Conservation (phyloP, 176 grass and related monocot genomes). For the Oryza rufipogon region DNA sequence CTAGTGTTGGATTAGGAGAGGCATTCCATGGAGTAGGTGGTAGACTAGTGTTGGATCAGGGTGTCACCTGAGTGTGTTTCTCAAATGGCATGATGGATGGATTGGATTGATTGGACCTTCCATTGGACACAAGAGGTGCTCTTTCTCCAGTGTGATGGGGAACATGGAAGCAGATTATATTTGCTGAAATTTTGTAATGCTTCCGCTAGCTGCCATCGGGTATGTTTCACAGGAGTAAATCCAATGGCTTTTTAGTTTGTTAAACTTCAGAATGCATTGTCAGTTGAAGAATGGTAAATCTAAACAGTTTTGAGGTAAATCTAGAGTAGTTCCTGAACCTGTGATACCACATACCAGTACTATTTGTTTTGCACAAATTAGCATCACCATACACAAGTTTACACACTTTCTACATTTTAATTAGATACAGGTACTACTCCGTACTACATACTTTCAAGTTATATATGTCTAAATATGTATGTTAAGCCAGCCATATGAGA, state of each 20-base stretch:
- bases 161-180: not conserved
- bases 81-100: not conserved
- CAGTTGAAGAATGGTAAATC: not conserved
- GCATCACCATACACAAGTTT: not conserved
- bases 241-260: not conserved
- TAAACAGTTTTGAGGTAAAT: too few relatives aligned
- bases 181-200: not conserved
- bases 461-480: too few relatives aligned
- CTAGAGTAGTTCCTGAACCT: too few relatives aligned
- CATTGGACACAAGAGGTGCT: conserved; percentile 8
- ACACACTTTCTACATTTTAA: not conserved
- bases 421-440: not conserved
- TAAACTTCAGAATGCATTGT: not conserved
- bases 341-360: not conserved
- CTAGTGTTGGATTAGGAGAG: conserved; percentile 1
- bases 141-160: not conserved
- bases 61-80: conserved; percentile 29
- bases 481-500: not conserved
- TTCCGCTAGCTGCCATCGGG: not conserved
- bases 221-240: not conserved
- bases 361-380: not conserved
- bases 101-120: conserved; percentile 45
- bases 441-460: not conserved
- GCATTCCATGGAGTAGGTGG: not conserved
- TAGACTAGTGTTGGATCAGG: not conserved